Conservation (phyloP, 2,329 filamentous ascomycete species). For the Aspergillus thermomutatus region DNA sequence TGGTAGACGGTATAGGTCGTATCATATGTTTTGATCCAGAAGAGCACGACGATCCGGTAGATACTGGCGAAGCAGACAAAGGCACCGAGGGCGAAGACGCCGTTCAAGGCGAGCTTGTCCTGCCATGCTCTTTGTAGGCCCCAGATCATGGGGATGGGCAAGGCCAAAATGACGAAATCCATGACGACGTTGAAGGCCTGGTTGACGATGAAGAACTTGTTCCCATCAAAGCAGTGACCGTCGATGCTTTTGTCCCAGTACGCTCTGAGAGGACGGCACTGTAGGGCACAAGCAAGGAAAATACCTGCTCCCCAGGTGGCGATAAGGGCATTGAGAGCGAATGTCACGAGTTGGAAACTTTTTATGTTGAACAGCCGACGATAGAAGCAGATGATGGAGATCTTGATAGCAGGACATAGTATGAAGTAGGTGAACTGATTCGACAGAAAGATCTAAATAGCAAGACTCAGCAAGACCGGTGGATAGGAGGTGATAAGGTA, state of each 20-base stretch:
- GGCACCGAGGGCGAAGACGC: slow-evolving; percentile 27
- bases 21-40: slow-evolving; percentile 27
- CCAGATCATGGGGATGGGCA: slow-evolving; percentile 36
- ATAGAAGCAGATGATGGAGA: slow-evolving; percentile 36
- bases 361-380: slow-evolving; percentile 31
- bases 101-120: slow-evolving; percentile 33
- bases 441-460: slow-evolving; percentile 31
- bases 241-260: slow-evolving; percentile 29
- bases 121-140: slow-evolving; percentile 32
- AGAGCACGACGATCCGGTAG: slow-evolving; percentile 35
- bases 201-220: slow-evolving; percentile 31
- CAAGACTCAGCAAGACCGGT: neutral
- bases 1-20: slow-evolving; percentile 34
- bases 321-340: slow-evolving; percentile 15
- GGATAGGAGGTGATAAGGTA: neutral
- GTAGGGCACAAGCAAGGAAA: slow-evolving; percentile 30
- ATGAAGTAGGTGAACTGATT: slow-evolving; percentile 35
- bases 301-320: slow-evolving; percentile 27
- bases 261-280: slow-evolving; percentile 28
- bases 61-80: slow-evolving; percentile 37
- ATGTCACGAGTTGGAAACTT: slow-evolving; percentile 20
- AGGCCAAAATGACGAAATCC: slow-evolving; percentile 30
- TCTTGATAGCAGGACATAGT: slow-evolving; percentile 30
- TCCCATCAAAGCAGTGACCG: slow-evolving; percentile 26
- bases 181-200: slow-evolving; percentile 32